Evolutionary conservation across 2,329 filamentous ascomycete species (phyloP).

Genomic region (Neonectria ditissima): DNA sequence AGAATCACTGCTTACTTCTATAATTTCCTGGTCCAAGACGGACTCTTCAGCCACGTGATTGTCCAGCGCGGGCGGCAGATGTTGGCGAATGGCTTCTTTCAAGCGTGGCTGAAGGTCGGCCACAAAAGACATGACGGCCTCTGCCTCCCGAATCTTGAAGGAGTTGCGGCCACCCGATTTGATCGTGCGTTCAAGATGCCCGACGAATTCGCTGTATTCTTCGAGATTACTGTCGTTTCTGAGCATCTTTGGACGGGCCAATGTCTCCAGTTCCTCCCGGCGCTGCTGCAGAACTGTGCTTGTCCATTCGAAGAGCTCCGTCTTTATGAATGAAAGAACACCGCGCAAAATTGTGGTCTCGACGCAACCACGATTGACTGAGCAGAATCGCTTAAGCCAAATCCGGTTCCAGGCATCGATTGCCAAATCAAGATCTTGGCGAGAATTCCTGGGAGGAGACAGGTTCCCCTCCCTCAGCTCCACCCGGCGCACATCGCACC

Average conservation of each 20-base stretch:
- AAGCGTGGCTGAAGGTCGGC: conserved; percentile 29
- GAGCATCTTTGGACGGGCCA: background rate
- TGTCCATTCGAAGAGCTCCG: conserved; percentile 14
- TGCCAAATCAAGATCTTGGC: conserved; percentile 14
- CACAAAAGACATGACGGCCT: conserved; percentile 32
- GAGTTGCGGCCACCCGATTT: background rate
- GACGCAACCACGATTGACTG: conserved; percentile 14
- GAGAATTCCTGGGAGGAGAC: background rate
- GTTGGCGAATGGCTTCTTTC: background rate
- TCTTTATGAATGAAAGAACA: background rate
- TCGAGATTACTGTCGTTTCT: background rate
- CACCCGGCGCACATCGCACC: conserved; percentile 20
- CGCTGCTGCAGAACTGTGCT: conserved; percentile 10
- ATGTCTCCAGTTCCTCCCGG: conserved; percentile 9
- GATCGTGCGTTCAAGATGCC: background rate
- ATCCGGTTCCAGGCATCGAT: conserved; percentile 38
- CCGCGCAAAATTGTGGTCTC: background rate
- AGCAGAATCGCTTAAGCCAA: conserved; percentile 26
- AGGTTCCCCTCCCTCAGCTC: conserved; percentile 16
- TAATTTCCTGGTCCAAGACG: background rate
- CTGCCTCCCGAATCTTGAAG: conserved; percentile 17
- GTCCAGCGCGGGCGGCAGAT: background rate
- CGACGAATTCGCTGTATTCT: conserved; percentile 11
- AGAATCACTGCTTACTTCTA: background rate
- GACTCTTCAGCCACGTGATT: background rate